Conservation (phyloP, 1,139 yeast genomes). For the Debaryomyces robertsiae region DNA sequence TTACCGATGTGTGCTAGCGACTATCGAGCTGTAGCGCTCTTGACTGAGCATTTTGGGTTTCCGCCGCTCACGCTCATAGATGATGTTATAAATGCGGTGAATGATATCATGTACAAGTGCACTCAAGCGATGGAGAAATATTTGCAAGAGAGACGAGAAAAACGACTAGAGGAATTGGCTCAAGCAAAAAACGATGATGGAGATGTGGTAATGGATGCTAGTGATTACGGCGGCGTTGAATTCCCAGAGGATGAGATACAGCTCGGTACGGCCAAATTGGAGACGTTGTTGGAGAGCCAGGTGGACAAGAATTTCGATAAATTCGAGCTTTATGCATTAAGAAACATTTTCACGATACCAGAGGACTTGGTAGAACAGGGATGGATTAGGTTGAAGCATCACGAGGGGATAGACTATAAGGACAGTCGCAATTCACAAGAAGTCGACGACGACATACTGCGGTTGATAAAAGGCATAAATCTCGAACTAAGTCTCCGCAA, state of each 20-base stretch:
- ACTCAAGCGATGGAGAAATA: constrained; percentile 78
- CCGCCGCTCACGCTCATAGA: constrained; percentile 87
- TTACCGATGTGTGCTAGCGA: constrained; percentile 27
- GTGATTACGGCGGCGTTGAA: neutral
- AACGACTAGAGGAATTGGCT: constrained; percentile 16
- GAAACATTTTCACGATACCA: constrained; percentile 78
- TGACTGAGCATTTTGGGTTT: constrained; percentile 86
- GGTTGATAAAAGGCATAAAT: constrained; percentile 45
- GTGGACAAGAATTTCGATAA: constrained; percentile 88
- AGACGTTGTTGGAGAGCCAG: constrained; percentile 70
- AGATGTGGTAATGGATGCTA: constrained; percentile 21
- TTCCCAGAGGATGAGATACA: constrained; percentile 55
- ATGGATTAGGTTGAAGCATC: constrained; percentile 69
- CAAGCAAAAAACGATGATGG: constrained; percentile 19
- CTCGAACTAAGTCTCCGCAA: constrained; percentile 48
- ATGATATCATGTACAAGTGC: constrained; percentile 81
- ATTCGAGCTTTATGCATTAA: constrained; percentile 76
- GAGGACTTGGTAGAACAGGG: constrained; percentile 67
- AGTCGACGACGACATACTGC: constrained; percentile 38
- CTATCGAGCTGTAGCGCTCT: constrained; percentile 52
- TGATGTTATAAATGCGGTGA: constrained; percentile 87
- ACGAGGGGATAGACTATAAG: constrained; percentile 51
- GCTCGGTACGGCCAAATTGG: constrained; percentile 78
- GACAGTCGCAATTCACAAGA: constrained; percentile 20
- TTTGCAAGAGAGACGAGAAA: constrained; percentile 39